A percentile compares a stretch with the other conserved stretches of the same genome.
Evolutionary conservation across 1,284 basidiomycete genomes (phyloP).

Genomic region (Hemileia vastatrix): DNA sequence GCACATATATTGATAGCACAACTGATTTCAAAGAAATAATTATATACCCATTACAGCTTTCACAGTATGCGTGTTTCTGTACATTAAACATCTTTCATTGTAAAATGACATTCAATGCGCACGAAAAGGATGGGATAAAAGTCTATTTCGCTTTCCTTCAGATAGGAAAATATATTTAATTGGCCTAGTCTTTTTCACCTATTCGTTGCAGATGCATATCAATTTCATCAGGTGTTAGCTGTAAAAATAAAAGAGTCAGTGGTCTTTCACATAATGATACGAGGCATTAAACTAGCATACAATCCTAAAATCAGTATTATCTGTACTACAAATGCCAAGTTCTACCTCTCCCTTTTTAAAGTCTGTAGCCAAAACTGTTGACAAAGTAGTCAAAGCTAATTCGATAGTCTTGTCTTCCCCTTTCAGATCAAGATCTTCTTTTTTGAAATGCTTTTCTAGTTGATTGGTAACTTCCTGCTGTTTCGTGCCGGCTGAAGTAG

Average conservation of each 20-base stretch:
- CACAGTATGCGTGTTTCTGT: too few species aligned
- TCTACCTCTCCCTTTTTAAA: constrained; percentile 63
- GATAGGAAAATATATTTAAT: too few species aligned
- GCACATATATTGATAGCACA: too few species aligned
- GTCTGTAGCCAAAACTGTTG: constrained; percentile 84
- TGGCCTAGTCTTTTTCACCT: constrained; percentile 22
- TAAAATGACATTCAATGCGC: too few species aligned
- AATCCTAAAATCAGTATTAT: constrained; percentile 31
- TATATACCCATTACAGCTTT: too few species aligned
- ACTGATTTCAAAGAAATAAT: too few species aligned
- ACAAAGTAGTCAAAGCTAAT: constrained; percentile 91
- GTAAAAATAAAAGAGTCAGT: too few species aligned
- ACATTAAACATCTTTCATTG: too few species aligned
- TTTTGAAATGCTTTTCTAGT: constrained; percentile 98
- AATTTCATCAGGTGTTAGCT: constrained; percentile 21
- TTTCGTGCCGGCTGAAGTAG: constrained; percentile 90
- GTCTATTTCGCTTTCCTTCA: too few species aligned
- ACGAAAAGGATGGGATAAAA: too few species aligned
- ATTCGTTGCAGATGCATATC: constrained; percentile 22
- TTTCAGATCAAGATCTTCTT: constrained; percentile 50
- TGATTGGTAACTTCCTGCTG: constrained; percentile 96
- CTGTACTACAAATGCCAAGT: constrained; percentile 46
- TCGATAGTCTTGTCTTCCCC: constrained; percentile 48
- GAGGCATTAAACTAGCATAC: constrained; percentile 24
- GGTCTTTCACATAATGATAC: too few species aligned